Percentiles rank a stretch among this genome's conserved stretches.
Conservation (phyloP, 768 basidiomycete species). For the Crassisporium funariophilum region DNA sequence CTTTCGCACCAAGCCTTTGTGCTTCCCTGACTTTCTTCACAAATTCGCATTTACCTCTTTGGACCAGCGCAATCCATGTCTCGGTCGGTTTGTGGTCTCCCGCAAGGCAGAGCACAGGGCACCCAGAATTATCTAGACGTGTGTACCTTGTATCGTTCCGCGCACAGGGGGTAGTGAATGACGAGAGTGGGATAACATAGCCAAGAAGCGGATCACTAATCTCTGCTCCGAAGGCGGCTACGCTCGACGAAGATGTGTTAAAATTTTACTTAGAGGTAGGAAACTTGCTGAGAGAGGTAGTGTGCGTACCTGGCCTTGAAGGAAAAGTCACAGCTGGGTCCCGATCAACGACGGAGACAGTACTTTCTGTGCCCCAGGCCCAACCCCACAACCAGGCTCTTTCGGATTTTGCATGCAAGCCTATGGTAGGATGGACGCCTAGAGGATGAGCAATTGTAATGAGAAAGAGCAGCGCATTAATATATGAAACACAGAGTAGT, state of each 20-base stretch:
- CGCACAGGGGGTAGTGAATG: constrained; percentile 60
- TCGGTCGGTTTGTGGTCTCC: constrained; percentile 65
- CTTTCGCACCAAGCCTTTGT: constrained; percentile 75
- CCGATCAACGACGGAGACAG: constrained; percentile 77
- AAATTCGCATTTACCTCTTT: constrained; percentile 89
- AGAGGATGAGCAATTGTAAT: constrained; percentile 34
- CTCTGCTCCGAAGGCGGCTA: constrained; percentile 76
- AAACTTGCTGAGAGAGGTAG: constrained; percentile 1
- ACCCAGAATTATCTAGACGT: constrained; percentile 54
- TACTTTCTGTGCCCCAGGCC: constrained; percentile 70
- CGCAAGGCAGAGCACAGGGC: constrained; percentile 64
- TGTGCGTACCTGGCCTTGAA: constrained; percentile 56
- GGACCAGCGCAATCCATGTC: constrained; percentile 88
- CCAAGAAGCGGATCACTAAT: constrained; percentile 68
- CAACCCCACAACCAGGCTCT: constrained; percentile 61
- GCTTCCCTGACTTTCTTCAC: constrained; percentile 83
- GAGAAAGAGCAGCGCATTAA: constrained; percentile 21
- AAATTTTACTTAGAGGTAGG: too few species aligned
- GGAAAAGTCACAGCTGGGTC: constrained; percentile 69
- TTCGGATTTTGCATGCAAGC: constrained; percentile 48
- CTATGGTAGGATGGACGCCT: constrained; percentile 24
- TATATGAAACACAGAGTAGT: constrained; percentile 28
- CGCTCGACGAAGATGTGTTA: too few species aligned
- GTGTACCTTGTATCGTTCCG: constrained; percentile 24
- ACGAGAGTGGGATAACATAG: constrained; percentile 70